Base-by-base conservation (phyloP, 805 yeast species). In the Zygoascus flipseniorum region DNA sequence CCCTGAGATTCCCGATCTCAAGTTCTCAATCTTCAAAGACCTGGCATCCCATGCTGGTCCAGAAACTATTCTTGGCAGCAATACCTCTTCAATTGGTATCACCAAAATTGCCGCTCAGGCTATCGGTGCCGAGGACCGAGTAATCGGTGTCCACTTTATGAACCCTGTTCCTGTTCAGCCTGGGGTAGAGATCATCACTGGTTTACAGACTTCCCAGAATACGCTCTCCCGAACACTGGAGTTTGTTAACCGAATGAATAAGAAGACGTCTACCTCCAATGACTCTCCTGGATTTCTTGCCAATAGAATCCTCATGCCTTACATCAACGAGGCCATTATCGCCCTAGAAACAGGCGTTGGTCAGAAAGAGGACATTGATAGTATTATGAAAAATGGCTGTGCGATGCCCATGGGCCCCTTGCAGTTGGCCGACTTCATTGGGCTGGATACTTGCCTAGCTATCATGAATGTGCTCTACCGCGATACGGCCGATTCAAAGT, bases 331-430 rank as follows among this genome's bases (percentile, higher is more conserved):
- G 62, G 76, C 76, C 14, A 65, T 72, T 52, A 60, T 69, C 39
- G 62, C 69, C 43, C 55, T 67, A 9, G 76, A 72, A 62, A 66
- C 69, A 18, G 76, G 76, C 11, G 55, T 71, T 23, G 76, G 76
- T 46, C 41, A 57, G 32, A 63, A 66, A 53, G 74, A 72, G 54
- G 75, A 71, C 54, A 71, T 72, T 51, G 76, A 72, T 62, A 69
- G 59, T 56, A 72, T 72, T 58, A 72, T 72, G 75, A 69, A 66
- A 61, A 71, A 70, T 55, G 76, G 76, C 26, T 72, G 76, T 55
- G 76, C 76, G 26, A 69, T 72, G 74, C 76, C 76, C 23, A 71
- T 72, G 75, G 76, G 76, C 6, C 76, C 76, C 2, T 59, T 72
- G 31, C 69, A 67, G 14, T 63, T 72, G 28, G 76, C 76, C 16